These are phyloP conservation scores for Myxozyma lipomycoides DNA, from an alignment of 805 yeast genomes.

Conservation along the genomic window DNA sequence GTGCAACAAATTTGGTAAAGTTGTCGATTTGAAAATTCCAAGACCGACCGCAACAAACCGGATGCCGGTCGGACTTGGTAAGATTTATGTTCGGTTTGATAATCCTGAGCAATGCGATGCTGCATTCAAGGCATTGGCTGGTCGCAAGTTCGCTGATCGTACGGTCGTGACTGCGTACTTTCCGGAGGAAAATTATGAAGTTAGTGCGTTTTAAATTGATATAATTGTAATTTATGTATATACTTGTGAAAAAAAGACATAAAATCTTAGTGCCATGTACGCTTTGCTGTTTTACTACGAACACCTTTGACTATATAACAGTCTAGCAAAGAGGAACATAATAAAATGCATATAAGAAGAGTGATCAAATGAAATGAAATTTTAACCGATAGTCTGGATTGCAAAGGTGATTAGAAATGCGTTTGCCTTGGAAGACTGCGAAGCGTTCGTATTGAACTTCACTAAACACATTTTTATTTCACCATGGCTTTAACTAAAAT, in stretches of 20 bases:
- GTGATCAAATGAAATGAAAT: too few relatives aligned
- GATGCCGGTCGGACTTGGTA: slow-evolving; percentile 60
- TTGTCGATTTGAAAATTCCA: slow-evolving; percentile 57
- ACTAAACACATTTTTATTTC: too few relatives aligned
- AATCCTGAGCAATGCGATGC: slow-evolving; percentile 47
- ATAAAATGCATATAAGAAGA: too few relatives aligned
- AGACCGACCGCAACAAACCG: slow-evolving; percentile 47
- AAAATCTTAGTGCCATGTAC: neutral
- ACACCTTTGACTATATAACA: too few relatives aligned
- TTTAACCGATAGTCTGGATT: too few relatives aligned
- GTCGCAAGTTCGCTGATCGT: slow-evolving; percentile 63
- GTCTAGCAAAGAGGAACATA: too few relatives aligned
- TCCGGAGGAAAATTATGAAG: slow-evolving; percentile 49
- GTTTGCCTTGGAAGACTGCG: too few relatives aligned
- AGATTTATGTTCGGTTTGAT: slow-evolving; percentile 63
- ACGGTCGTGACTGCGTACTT: slow-evolving; percentile 61
- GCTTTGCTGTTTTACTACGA: too few relatives aligned
- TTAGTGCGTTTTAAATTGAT: slow-evolving; percentile 36
- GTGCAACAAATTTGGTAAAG: slow-evolving; percentile 49
- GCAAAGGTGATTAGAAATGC: too few relatives aligned
- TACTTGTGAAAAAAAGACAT: neutral
- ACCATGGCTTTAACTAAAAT: too few relatives aligned
- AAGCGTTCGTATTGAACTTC: too few relatives aligned
- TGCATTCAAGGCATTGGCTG: slow-evolving; percentile 59
- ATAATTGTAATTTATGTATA: neutral